A percentile compares a stretch with the other conserved stretches of the same genome.
These are phyloP conservation scores for Helenozyma baotianmanensis DNA, from an alignment of 805 yeast species.

Conservation along the genomic window DNA sequence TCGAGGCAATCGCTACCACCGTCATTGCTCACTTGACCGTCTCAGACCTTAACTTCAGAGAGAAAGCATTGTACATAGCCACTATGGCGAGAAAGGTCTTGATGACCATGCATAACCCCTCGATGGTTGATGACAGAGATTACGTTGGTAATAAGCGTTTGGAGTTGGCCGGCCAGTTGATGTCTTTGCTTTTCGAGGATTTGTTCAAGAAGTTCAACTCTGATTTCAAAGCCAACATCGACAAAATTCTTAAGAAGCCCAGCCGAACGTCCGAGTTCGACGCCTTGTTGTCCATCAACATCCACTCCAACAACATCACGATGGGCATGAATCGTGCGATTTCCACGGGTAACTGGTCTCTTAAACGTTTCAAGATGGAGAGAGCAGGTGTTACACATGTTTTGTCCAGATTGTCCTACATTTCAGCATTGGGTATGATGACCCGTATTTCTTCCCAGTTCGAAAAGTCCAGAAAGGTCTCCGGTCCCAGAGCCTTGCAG, in stretches of 20 bases:
- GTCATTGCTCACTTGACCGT: constrained; percentile 93
- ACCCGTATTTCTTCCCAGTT: constrained; percentile 98
- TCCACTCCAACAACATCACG: constrained; percentile 89
- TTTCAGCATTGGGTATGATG: constrained; percentile 98
- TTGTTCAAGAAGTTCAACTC: constrained; percentile 92
- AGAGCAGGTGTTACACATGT: constrained; percentile 99
- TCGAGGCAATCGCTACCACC: constrained; percentile 94
- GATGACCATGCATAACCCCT: constrained; percentile 91
- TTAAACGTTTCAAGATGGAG: constrained; percentile 98
- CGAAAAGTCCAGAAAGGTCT: constrained; percentile 94
- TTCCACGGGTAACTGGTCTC: constrained; percentile 98
- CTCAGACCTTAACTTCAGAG: constrained; percentile 78
- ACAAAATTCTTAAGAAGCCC: constrained; percentile 89
- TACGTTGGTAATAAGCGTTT: constrained; percentile 97
- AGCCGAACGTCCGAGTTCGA: constrained; percentile 94
- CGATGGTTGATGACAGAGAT: constrained; percentile 97
- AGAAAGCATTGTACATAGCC: constrained; percentile 90
- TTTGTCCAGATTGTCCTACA: constrained; percentile 82
- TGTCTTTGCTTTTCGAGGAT: constrained; percentile 94
- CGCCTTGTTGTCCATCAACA: constrained; percentile 82
- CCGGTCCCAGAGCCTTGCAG: constrained; percentile 97
- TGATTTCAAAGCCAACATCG: constrained; percentile 91
- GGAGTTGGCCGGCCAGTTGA: constrained; percentile 94
- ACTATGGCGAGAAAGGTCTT: constrained; percentile 95
- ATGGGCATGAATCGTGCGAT: constrained; percentile 94